These are phyloP conservation scores for Quercus robur DNA, from an alignment of 306 rosid species.

Conservation along the genomic window DNA sequence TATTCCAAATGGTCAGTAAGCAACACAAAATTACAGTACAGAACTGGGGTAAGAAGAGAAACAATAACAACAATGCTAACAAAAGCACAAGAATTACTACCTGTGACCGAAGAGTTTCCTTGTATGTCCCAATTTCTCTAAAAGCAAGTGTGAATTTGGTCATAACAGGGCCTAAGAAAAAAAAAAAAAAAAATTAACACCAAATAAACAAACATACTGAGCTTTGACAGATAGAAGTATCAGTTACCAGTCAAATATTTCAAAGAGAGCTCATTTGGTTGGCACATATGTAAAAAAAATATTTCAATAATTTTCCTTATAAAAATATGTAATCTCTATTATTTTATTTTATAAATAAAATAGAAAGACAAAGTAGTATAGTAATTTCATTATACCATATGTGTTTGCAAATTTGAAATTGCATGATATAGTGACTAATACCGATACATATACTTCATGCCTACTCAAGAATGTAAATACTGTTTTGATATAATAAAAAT, in stretches of 20 bases:
- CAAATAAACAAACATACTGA: background rate
- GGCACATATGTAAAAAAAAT: too few relatives aligned
- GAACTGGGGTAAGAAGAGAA: slow-evolving; percentile 11
- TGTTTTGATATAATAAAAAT: too few relatives aligned
- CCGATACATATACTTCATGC: too few relatives aligned
- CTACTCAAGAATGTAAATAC: too few relatives aligned
- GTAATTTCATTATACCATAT: too few relatives aligned
- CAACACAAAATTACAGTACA: slow-evolving; percentile 3
- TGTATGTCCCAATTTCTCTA: slow-evolving; percentile 90
- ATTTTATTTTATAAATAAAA: too few relatives aligned
- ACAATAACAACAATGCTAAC: background rate
- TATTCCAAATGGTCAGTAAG: background rate
- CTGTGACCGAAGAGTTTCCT: slow-evolving; percentile 91
- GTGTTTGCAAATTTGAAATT: too few relatives aligned
- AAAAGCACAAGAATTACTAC: slow-evolving; percentile 31
- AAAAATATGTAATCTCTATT: too few relatives aligned
- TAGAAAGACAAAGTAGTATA: too few relatives aligned
- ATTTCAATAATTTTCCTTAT: too few relatives aligned
- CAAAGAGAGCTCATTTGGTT: too few relatives aligned
- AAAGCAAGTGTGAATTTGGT: slow-evolving; percentile 78
- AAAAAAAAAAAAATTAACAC: slow-evolving; percentile 4
- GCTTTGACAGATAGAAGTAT: background rate
- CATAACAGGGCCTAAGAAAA: slow-evolving; percentile 77
- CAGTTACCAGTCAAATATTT: slow-evolving; percentile 1
- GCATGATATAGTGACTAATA: too few relatives aligned